phyloP scores from a whole-genome alignment of 2,329 filamentous ascomycete genomes.

The Mollisia scopiformis region DNA sequence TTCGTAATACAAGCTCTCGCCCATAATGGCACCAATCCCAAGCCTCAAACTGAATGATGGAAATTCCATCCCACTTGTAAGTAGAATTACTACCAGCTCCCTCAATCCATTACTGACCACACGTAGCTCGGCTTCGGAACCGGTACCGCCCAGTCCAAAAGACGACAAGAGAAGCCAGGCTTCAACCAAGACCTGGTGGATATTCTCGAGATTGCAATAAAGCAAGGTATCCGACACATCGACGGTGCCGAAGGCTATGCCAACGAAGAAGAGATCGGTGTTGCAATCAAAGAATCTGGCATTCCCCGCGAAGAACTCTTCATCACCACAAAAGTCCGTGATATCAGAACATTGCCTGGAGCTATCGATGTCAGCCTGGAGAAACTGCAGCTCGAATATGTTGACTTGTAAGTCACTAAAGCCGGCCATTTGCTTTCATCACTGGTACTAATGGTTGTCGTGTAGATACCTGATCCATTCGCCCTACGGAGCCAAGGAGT shows the following conservation, averaged over 20 bases:
- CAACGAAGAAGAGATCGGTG: constrained; percentile 50
- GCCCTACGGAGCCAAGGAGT: neutral
- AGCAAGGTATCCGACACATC: constrained; percentile 62
- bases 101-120: too few relatives aligned
- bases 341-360: constrained; percentile 56
- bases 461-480: neutral
- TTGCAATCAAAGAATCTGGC: constrained; percentile 49
- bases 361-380: constrained; percentile 59
- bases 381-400: constrained; percentile 62
- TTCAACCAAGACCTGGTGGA: constrained; percentile 47
- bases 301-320: constrained; percentile 50
- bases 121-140: constrained; percentile 63
- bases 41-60: too few relatives aligned
- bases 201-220: constrained; percentile 59
- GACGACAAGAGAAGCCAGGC: constrained; percentile 36
- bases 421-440: neutral
- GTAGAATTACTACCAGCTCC: too few relatives aligned
- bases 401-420: constrained; percentile 54
- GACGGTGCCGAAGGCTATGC: constrained; percentile 56
- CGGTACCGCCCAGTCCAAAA: constrained; percentile 67
- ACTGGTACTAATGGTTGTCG: too few relatives aligned
- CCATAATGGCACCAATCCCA: too few relatives aligned
- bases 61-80: too few relatives aligned
- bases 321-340: constrained; percentile 59
- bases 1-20: too few relatives aligned